Evolutionary conservation across 371 early-diverging fungal genomes (phyloP).

Genomic region (Gilbertella persicaria): DNA sequence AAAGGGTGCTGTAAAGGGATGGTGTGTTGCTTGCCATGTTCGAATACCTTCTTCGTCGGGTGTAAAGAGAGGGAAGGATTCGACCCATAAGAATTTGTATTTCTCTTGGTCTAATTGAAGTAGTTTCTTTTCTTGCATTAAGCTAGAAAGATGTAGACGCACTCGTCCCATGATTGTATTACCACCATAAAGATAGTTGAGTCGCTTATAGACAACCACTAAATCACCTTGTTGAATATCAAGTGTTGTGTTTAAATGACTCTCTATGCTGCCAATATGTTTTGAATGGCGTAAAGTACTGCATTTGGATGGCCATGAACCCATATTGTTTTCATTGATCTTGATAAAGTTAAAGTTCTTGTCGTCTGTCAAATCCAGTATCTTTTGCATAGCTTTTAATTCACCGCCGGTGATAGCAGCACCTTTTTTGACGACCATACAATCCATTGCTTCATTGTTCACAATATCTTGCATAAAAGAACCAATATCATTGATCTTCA

Average conservation of each 20-base stretch:
- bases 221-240: constrained; percentile 60
- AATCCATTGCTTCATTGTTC: constrained; percentile 35
- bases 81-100: constrained; percentile 85
- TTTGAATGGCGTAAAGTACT: constrained; percentile 33
- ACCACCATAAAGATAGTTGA: constrained; percentile 62
- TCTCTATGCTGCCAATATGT: constrained; percentile 16
- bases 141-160: constrained; percentile 60
- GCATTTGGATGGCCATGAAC: constrained; percentile 57
- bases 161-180: constrained; percentile 79
- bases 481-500: constrained; percentile 62
- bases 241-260: constrained; percentile 30
- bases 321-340: constrained; percentile 55
- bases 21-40: constrained; percentile 77
- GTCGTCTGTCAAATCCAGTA: constrained; percentile 29
- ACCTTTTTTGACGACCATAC: constrained; percentile 49
- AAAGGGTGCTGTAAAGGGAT: constrained; percentile 91
- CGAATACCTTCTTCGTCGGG: constrained; percentile 55
- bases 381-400: constrained; percentile 36
- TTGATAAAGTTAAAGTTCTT: constrained; percentile 56
- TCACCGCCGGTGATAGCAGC: constrained; percentile 38
- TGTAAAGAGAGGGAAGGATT: constrained; percentile 88
- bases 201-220: constrained; percentile 61
- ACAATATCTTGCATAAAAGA: constrained; percentile 26
- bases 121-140: constrained; percentile 60
- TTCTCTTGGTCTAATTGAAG: constrained; percentile 43